Percentiles rank a stretch among this genome's conserved stretches.
These are phyloP conservation scores for Fusarium sp. DNA, from an alignment of 2,329 filamentous ascomycete species.

Conservation along the genomic window DNA sequence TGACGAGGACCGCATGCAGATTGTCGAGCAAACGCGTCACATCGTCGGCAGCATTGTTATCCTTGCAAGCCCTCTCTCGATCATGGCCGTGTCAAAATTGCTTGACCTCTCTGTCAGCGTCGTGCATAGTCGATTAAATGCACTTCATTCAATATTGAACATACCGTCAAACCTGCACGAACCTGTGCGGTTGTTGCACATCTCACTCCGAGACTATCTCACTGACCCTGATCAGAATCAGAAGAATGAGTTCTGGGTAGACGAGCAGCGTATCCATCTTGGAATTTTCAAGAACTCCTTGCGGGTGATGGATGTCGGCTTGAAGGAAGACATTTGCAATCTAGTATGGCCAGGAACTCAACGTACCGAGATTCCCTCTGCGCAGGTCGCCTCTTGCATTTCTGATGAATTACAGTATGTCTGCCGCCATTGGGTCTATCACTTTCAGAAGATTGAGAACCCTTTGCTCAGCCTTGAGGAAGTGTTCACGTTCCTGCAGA, in stretches of 20 bases:
- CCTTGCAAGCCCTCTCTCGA: background rate
- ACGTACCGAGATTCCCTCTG: background rate
- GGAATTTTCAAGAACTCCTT: background rate
- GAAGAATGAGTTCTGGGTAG: background rate
- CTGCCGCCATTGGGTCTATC: constrained; percentile 48
- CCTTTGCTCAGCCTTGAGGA: background rate
- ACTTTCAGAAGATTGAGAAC: constrained; percentile 20
- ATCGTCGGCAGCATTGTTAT: background rate
- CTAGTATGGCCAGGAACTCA: background rate
- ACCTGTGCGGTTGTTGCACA: background rate
- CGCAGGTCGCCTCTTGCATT: background rate
- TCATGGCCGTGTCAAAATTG: background rate
- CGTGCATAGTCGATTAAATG: background rate
- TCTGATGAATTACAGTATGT: constrained; percentile 7
- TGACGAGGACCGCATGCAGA: background rate
- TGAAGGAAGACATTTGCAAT: background rate
- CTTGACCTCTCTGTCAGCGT: background rate
- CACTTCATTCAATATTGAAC: background rate
- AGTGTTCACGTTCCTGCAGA: background rate
- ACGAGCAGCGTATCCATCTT: background rate
- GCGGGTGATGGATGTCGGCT: background rate
- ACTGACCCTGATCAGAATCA: background rate
- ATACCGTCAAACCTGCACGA: background rate
- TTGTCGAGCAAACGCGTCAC: background rate
- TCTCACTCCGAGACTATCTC: background rate